Evolutionary conservation across 2,329 filamentous ascomycete species (phyloP), one percentile per base, ranked within the genome.

Genomic region (Calonectria naviculata): DNA sequence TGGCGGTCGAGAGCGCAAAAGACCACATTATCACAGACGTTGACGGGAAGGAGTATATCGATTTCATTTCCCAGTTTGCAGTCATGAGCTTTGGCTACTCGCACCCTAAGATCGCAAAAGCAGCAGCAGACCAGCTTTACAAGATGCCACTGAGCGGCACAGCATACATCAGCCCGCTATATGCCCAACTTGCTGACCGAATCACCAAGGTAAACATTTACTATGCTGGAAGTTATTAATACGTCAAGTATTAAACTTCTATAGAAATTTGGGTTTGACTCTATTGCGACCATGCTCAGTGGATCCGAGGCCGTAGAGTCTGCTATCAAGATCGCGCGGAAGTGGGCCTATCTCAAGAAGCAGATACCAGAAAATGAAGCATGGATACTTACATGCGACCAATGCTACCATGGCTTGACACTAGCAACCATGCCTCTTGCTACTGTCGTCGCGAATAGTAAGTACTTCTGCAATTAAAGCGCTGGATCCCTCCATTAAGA

Each of bases 261-360:
- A 29, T 29, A 71, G 66, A 71, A 71, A 65, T 71, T 71, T 26
- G 70, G 70, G 1, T 69, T 62, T 21, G 70, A 71, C 12, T 69
- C 29, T 2, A 63, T 71, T 12, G 62, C 44, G 4, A 71, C 66
- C 12, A 72, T 72, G 67, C 54, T 70, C 7, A 70, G 61, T n/a
- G 70, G 31, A 15, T 68, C 49, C 4, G 42, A 49, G 29, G 44
- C 71, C 6, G 64, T 71, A 9, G 68, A 74, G 29, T 68, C 67
- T 4, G 72, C 70, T 4, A 52, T 74, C 38, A 74, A 74, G 58
- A 65, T 70, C 42, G 64, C 70, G 3, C 67, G 72, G 5, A 74
- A 72, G 46, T 74, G 70, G 72, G 72, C 70, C 10, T 74, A 74
- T 12, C 65, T 62, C n/a, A 65, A 65, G 7, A 70, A 70, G 34